phyloP scores from a whole-genome alignment of 371 early-diverging fungal species.

The Rhizomucor pusillus region DNA sequence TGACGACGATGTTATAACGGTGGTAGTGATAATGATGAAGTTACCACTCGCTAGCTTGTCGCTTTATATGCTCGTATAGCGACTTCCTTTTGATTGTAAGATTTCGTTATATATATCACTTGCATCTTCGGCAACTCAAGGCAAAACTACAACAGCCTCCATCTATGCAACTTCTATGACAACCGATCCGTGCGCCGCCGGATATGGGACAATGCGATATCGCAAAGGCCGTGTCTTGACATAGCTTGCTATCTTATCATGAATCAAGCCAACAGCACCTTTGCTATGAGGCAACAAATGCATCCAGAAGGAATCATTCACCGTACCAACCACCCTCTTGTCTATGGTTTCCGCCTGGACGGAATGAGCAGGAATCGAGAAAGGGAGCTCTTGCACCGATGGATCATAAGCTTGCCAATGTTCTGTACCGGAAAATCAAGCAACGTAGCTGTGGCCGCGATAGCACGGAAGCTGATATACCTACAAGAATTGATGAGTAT shows the following conservation, averaged over 20 bases:
- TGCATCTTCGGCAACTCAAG: neutral
- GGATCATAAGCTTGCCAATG: too few species aligned
- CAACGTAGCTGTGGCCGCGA: neutral
- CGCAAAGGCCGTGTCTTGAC: neutral
- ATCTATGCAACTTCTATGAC: neutral
- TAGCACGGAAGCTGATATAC: neutral
- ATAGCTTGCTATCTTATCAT: neutral
- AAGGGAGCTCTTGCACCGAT: too few species aligned
- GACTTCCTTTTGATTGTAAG: too few species aligned
- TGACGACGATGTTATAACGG: too few species aligned
- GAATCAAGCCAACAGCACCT: neutral
- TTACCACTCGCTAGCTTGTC: too few species aligned
- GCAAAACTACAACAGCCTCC: neutral
- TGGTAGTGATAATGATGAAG: too few species aligned
- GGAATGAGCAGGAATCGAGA: neutral
- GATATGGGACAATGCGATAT: neutral
- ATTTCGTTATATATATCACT: too few species aligned
- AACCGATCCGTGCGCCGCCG: too few species aligned
- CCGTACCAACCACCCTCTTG: neutral
- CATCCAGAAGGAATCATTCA: neutral
- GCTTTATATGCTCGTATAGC: too few species aligned
- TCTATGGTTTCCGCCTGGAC: neutral
- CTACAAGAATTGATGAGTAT: too few species aligned
- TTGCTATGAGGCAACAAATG: too few species aligned
- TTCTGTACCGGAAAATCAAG: neutral